Evolutionary conservation across 83 land plant genomes (phyloP), one percentile per base, ranked within the genome.

Genomic region (Picea mariana): DNA sequence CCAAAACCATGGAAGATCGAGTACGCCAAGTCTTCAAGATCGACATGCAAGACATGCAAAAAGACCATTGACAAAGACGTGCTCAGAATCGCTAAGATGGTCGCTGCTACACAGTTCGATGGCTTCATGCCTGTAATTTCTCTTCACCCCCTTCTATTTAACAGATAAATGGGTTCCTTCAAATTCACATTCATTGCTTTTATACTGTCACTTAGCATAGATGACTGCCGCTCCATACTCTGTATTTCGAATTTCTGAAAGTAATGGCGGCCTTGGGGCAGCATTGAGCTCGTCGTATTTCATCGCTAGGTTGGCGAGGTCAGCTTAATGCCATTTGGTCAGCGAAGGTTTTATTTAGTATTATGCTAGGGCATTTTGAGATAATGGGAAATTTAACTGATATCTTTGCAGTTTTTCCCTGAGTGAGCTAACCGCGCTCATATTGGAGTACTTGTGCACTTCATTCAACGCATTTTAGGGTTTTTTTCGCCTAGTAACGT

Each of bases 91-190:
- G 99, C 95, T 18, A 93, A 84, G 78, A 90, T 95, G 95, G 91
- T 92, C 34, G 84, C 84, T 26, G 83, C 98, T 79, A 84, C 80
- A 40, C 94, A 95, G 67, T 97, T 95, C 87, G 96, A 97, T 78
- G 99, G 99, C 44, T 88, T 87, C 84, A 95, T 96, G 98, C 91
- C 96, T 44, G 99, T 96, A 88, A 20, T 52, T 72, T 31, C 62
- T 80, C 62, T 49, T n/a, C 62, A 69, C 31, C 64, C 4, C 68
- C 21, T 60, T 81, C 75, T 18, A 38, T 77, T 83, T 62, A 15
- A 47, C 40, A 18, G 27, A 49, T 62, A 11, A 16, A 4, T 65
- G 7, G 1, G 42, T 47, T 55, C 7, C 21, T 9, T 62, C 44
- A 13, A 55, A 12, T 55, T 47, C 58, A 55, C 58, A 12, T 75